phyloP scores from a whole-genome alignment of 768 basidiomycete species.

The Suillus alpinus region DNA sequence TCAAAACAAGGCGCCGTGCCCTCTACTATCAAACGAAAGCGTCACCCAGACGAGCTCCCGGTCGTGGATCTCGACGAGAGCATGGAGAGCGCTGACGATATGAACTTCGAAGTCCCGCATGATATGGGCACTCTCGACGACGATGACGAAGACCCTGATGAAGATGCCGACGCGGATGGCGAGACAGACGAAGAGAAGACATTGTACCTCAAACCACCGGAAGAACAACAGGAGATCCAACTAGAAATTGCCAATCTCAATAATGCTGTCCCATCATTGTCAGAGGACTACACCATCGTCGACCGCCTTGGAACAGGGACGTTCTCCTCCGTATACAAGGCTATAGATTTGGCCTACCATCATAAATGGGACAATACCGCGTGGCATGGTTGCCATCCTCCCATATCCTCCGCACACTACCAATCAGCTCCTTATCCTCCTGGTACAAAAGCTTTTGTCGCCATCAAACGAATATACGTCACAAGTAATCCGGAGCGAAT shows the following conservation, averaged over 20 bases:
- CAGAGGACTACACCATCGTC: slow-evolving; percentile 68
- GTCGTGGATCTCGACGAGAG: slow-evolving; percentile 48
- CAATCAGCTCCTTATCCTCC: slow-evolving; percentile 46
- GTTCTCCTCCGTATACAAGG: slow-evolving; percentile 99
- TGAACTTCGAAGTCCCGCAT: slow-evolving; percentile 34
- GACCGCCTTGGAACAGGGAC: slow-evolving; percentile 96
- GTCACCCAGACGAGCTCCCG: slow-evolving; percentile 23
- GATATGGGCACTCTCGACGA: slow-evolving; percentile 30
- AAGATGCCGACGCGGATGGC: slow-evolving; percentile 29
- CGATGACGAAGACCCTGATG: slow-evolving; percentile 34
- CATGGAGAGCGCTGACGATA: slow-evolving; percentile 42
- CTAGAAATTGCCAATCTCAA: slow-evolving; percentile 76
- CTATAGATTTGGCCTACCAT: slow-evolving; percentile 75
- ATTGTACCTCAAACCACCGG: slow-evolving; percentile 50
- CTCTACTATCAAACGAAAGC: slow-evolving; percentile 18
- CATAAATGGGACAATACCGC: slow-evolving; percentile 71
- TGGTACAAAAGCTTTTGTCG: slow-evolving; percentile 71
- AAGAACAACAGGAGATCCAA: slow-evolving; percentile 73
- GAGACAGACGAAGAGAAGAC: slow-evolving; percentile 64
- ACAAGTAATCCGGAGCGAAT: slow-evolving; percentile 93
- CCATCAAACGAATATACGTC: slow-evolving; percentile 95
- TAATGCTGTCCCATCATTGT: slow-evolving; percentile 61
- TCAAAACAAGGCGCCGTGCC: slow-evolving; percentile 20
- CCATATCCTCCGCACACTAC: slow-evolving; percentile 61
- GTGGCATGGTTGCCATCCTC: slow-evolving; percentile 69